These are phyloP conservation scores for Domatiomyces globalis DNA, from an alignment of 2,329 filamentous ascomycete species.

Conservation along the genomic window DNA sequence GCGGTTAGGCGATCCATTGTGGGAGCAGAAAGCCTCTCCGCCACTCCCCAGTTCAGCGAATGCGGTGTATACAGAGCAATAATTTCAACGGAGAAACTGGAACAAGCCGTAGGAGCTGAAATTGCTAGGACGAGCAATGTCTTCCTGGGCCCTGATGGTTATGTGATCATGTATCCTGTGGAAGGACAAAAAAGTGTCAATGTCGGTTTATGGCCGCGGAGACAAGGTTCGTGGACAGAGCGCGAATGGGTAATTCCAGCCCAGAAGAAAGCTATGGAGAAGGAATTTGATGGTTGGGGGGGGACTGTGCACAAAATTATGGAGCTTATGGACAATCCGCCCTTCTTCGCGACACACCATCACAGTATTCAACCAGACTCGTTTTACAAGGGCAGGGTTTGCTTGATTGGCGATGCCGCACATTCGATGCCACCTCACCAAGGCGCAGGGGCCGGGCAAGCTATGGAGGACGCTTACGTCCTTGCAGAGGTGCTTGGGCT, in stretches of 20 bases:
- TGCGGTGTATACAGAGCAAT: constrained; percentile 2
- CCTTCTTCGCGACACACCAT: too few species aligned
- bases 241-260: too few species aligned
- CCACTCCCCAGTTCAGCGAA: not conserved
- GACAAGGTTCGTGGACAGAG: too few species aligned
- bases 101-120: not conserved
- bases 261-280: too few species aligned
- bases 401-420: constrained; percentile 28
- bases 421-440: constrained; percentile 27
- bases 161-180: constrained; percentile 2
- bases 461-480: constrained; percentile 27
- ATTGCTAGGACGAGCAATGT: constrained; percentile 1
- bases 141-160: not conserved
- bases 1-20: constrained; percentile 20
- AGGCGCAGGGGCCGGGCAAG: constrained; percentile 26
- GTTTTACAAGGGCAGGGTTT: constrained; percentile 16
- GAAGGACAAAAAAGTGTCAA: not conserved
- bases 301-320: too few species aligned
- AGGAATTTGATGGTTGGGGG: too few species aligned
- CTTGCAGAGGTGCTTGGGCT: constrained; percentile 21
- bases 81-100: constrained; percentile 2
- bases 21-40: not conserved
- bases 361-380: too few species aligned
- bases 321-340: too few species aligned
- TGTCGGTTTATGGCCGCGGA: too few species aligned